Percentiles rank a stretch among this genome's conserved stretches.
phyloP scores from a whole-genome alignment of 176 grass and related monocot genomes.

The Bonia amplexicaulis region DNA sequence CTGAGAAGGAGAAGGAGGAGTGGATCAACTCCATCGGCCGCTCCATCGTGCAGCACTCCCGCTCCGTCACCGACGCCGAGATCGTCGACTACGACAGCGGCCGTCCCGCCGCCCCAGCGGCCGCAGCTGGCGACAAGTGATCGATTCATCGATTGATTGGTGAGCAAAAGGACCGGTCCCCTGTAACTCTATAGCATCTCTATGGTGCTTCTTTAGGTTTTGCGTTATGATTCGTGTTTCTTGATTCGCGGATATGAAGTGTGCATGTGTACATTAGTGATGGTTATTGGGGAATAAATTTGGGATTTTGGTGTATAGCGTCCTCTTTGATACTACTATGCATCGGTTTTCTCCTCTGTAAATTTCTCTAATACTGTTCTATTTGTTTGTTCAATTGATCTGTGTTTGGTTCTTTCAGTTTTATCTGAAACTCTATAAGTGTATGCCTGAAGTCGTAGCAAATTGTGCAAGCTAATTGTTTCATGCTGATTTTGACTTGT shows the following conservation, averaged over 20 bases:
- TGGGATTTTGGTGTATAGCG: constrained; percentile 22
- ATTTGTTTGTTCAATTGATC: constrained; percentile 13
- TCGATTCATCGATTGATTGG: constrained; percentile 21
- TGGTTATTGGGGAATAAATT: constrained; percentile 28
- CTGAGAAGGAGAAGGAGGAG: constrained; percentile 99
- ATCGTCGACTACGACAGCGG: constrained; percentile 88
- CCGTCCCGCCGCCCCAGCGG: not conserved
- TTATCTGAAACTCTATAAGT: not conserved
- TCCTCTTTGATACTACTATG: constrained; percentile 3
- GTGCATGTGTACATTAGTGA: constrained; percentile 40
- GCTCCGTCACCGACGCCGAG: constrained; percentile 78
- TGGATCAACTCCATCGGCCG: constrained; percentile 99
- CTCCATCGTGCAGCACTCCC: constrained; percentile 94
- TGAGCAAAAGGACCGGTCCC: constrained; percentile 18
- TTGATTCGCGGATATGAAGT: not conserved
- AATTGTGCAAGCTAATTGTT: not conserved
- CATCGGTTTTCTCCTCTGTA: constrained; percentile 1
- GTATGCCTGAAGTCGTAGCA: not conserved
- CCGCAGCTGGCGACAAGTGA: constrained; percentile 10
- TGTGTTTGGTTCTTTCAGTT: not conserved
- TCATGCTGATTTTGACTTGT: not conserved
- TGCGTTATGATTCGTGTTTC: not conserved
- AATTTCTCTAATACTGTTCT: not conserved
- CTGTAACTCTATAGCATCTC: constrained; percentile 19
- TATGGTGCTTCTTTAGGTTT: constrained; percentile 6